Evolutionary conservation across 1,139 yeast genomes (phyloP), one percentile per base, ranked within the genome.

Genomic region (Arxiozyma slooffiae): DNA sequence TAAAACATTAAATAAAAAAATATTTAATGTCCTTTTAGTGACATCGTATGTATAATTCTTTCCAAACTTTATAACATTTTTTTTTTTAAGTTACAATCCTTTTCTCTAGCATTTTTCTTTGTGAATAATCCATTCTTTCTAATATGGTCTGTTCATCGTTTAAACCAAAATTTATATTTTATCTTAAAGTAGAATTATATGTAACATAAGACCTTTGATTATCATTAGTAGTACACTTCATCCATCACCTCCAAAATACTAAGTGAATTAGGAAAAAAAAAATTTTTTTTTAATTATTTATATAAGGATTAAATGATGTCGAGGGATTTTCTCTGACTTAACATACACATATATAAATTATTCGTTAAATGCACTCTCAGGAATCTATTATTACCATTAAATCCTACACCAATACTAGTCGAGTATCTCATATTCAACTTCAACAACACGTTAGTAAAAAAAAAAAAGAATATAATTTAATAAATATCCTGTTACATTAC

Each of bases 31-130:
- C 69, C 69, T 50, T 61, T 56, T 41, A 66, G 39, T 16, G 60
- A 47, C 38, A 63, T 65, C 43, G 58, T 57, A 48, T 66, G 67
- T 47, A 56, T 61, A 22, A 66, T 53, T 41, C 67, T 57, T 41
- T 66, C 69, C 38, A 66, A 49, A 52, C 67, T 66, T 47, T 66
- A 66, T 2, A 68, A 68, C 59, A 61, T 58, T 49, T 59, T 62
- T 48, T 58, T 49, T 59, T 62, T 48, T 66, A 68, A 17, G 65
- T 63, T 1, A 68, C 68, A 36, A 57, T 65, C 39, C 69, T 56
- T 50, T 61, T 59, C 38, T 68, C 52, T 18, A 64, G 43, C 14
- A 56, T 52, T 52, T 63, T 50, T 38, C 53, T 48, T 11, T 38
- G 45, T 6, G 23, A 38, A 20, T 20, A 34, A 17, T n/a, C 21